Conservation (phyloP, 768 basidiomycete genomes). For the Ramaria rubella region DNA sequence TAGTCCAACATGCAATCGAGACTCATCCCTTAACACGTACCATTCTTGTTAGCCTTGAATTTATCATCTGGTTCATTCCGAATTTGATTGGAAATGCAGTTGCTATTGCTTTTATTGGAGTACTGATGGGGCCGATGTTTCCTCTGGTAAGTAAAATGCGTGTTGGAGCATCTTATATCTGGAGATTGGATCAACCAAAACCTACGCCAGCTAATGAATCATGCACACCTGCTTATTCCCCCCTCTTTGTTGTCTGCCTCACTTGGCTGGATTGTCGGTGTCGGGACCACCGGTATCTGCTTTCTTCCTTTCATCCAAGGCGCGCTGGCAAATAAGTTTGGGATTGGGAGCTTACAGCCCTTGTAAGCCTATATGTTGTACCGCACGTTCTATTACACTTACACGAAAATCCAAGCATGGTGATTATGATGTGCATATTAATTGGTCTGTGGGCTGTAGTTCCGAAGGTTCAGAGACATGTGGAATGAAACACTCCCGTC, state of each 20-base stretch:
- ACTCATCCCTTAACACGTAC: neutral
- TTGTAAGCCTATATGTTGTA: conserved; percentile 30
- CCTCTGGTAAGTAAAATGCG: conserved; percentile 38
- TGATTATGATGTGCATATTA: conserved; percentile 40
- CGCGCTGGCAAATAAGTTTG: conserved; percentile 33
- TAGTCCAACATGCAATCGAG: too few relatives aligned
- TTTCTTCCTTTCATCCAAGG: conserved; percentile 47
- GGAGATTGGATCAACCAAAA: neutral
- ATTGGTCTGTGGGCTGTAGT: conserved; percentile 37
- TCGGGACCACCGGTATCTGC: conserved; percentile 21
- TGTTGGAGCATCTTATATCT: conserved; percentile 1
- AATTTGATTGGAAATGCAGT: conserved; percentile 59
- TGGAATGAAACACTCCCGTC: too few relatives aligned
- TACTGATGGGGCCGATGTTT: conserved; percentile 72
- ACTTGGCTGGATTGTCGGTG: conserved; percentile 8
- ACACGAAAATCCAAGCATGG: conserved; percentile 16
- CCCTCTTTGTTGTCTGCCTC: conserved; percentile 18
- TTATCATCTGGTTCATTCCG: conserved; percentile 64
- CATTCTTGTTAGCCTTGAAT: conserved; percentile 40
- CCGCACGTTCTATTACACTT: neutral
- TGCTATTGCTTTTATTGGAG: conserved; percentile 55
- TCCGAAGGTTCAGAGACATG: conserved; percentile 21
- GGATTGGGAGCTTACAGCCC: conserved; percentile 42
- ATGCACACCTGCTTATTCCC: conserved; percentile 12
- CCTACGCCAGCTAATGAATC: neutral